phyloP scores from a whole-genome alignment of 2,329 filamentous ascomycete genomes.

The Talaromyces atroroseus region DNA sequence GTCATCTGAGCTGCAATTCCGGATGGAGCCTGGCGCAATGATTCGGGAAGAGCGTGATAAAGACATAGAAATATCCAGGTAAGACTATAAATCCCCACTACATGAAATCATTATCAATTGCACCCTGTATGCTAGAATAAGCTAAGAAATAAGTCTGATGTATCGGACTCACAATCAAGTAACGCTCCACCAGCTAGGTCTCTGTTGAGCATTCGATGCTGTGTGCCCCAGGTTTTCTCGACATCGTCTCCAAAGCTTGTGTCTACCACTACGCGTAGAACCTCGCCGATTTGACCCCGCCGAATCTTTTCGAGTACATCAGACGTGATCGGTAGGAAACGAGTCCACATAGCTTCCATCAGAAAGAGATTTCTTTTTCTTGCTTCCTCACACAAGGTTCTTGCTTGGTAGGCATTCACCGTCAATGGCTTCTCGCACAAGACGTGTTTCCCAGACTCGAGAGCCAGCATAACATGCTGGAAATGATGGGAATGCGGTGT shows the following conservation, averaged over 20 bases:
- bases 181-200: constrained; percentile 77
- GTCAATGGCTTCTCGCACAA: constrained; percentile 89
- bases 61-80: constrained; percentile 88
- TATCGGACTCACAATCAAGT: constrained; percentile 54
- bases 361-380: constrained; percentile 67
- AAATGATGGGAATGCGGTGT: constrained; percentile 92
- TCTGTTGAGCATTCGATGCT: constrained; percentile 76
- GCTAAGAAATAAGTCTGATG: neutral
- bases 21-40: constrained; percentile 60
- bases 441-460: constrained; percentile 79
- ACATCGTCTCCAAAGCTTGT: constrained; percentile 59
- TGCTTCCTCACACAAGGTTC: constrained; percentile 66
- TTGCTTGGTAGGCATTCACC: constrained; percentile 71
- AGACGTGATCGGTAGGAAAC: constrained; percentile 79
- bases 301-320: constrained; percentile 53
- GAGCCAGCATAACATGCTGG: constrained; percentile 78
- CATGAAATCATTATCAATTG: neutral
- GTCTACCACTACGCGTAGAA: constrained; percentile 54
- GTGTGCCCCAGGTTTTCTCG: constrained; percentile 55
- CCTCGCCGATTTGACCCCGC: constrained; percentile 56
- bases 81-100: constrained; percentile 75
- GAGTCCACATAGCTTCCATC: constrained; percentile 86
- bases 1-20: constrained; percentile 63
- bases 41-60: constrained; percentile 67
- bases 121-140: neutral